A percentile compares a stretch with the other conserved stretches of the same genome.
Conservation (phyloP, 2,329 filamentous ascomycete species). For the Colletotrichum sojae region DNA sequence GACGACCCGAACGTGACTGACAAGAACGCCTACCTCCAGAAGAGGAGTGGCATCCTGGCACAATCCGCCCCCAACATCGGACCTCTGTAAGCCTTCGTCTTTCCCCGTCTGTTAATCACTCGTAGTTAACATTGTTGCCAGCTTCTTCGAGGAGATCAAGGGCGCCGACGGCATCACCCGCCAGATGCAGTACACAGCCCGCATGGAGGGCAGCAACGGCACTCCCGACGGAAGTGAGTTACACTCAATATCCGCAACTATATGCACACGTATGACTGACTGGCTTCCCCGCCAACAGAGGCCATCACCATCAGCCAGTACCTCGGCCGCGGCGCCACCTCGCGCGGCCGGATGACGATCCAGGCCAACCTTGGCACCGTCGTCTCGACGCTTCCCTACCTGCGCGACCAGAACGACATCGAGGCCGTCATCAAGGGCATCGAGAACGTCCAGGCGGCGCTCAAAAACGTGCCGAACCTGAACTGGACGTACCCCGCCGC, state of each 20-base stretch:
- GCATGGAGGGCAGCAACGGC: slow-evolving; percentile 71
- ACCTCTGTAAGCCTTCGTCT: slow-evolving; percentile 60
- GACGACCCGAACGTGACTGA: slow-evolving; percentile 61
- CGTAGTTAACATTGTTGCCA: slow-evolving; percentile 54
- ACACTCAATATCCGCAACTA: too few species aligned
- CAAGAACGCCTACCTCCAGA: slow-evolving; percentile 58
- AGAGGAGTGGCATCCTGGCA: slow-evolving; percentile 71
- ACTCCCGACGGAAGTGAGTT: slow-evolving; percentile 49
- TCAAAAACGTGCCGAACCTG: slow-evolving; percentile 68
- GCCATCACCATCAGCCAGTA: slow-evolving; percentile 71
- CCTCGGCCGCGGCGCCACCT: slow-evolving; percentile 75
- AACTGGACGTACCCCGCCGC: slow-evolving; percentile 69
- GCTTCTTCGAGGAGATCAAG: slow-evolving; percentile 65
- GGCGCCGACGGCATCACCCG: slow-evolving; percentile 72
- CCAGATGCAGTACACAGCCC: slow-evolving; percentile 76
- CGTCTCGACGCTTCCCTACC: slow-evolving; percentile 72
- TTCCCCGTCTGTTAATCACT: background rate
- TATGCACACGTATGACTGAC: background rate
- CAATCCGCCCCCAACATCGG: slow-evolving; percentile 77
- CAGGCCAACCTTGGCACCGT: slow-evolving; percentile 69
- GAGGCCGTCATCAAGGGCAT: slow-evolving; percentile 76
- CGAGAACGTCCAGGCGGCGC: slow-evolving; percentile 69
- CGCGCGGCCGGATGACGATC: slow-evolving; percentile 73
- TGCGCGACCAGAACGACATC: slow-evolving; percentile 71
- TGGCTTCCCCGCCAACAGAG: slow-evolving; percentile 48